phyloP scores from a whole-genome alignment of 2,329 filamentous ascomycete species.

The Teratosphaeria nubilosa region DNA sequence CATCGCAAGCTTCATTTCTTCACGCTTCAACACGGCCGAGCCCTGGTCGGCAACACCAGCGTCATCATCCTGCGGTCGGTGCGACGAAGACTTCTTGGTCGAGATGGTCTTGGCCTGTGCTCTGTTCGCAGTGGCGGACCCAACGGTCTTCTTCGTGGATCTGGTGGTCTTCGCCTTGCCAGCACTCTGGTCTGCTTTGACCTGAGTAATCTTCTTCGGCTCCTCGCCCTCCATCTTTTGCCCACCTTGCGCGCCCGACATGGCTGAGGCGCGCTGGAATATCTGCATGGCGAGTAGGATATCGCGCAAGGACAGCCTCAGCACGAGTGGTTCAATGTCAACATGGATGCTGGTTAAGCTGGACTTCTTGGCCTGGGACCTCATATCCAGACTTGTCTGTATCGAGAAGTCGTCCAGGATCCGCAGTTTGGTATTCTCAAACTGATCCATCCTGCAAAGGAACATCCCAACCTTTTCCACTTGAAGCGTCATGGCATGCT shows the following conservation, averaged over 20 bases:
- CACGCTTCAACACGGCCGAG: conserved; percentile 51
- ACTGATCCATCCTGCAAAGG: conserved; percentile 94
- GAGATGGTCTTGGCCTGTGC: conserved; percentile 38
- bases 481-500: conserved; percentile 88
- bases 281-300: conserved; percentile 92
- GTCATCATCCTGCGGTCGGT: conserved; percentile 25
- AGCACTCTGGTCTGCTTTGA: conserved; percentile 30
- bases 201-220: conserved; percentile 44
- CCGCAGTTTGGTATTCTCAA: conserved; percentile 78
- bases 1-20: conserved; percentile 76
- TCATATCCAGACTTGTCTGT: conserved; percentile 74
- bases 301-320: conserved; percentile 84
- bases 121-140: conserved; percentile 26
- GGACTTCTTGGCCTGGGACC: conserved; percentile 48
- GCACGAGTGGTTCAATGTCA: conserved; percentile 80
- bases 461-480: conserved; percentile 97
- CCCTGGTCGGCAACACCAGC: conserved; percentile 33
- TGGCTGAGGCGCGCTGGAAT: conserved; percentile 76
- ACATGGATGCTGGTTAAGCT: conserved; percentile 69
- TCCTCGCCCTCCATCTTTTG: conserved; percentile 44
- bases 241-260: conserved; percentile 47
- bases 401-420: conserved; percentile 96
- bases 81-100: conserved; percentile 38
- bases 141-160: conserved; percentile 36
- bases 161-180: conserved; percentile 24